Evolutionary conservation across 352 stramenopile species (phyloP).

Genomic region (Phytophthora sansomeana): DNA sequence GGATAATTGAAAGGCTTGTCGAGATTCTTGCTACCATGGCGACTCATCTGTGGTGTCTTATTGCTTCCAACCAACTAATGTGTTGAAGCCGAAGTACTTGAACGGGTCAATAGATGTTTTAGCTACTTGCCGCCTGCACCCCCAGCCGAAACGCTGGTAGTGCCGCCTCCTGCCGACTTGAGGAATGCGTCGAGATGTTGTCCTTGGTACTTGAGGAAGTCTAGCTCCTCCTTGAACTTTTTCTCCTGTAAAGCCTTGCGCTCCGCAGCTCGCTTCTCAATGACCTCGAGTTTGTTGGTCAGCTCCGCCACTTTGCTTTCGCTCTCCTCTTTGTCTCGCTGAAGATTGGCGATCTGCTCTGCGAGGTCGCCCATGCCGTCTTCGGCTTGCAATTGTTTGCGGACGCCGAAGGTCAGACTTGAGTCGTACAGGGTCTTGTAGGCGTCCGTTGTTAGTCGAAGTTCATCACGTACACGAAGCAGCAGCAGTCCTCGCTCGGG

Average conservation of each 20-base stretch:
- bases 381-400: slow-evolving; percentile 95
- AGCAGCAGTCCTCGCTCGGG: slow-evolving; percentile 93
- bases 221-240: slow-evolving; percentile 94
- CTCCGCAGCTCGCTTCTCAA: slow-evolving; percentile 92
- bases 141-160: slow-evolving; percentile 23
- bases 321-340: slow-evolving; percentile 68
- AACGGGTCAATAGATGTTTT: neutral
- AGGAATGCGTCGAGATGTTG: slow-evolving; percentile 96
- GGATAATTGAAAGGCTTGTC: neutral
- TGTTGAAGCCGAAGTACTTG: slow-evolving; percentile 1
- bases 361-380: slow-evolving; percentile 92
- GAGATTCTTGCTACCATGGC: neutral
- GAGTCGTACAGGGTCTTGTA: slow-evolving; percentile 97
- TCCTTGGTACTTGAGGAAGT: slow-evolving; percentile 96
- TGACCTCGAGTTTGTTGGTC: slow-evolving; percentile 93
- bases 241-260: slow-evolving; percentile 92
- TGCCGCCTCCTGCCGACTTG: slow-evolving; percentile 84
- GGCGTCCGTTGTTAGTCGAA: slow-evolving; percentile 93
- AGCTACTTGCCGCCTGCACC: slow-evolving; percentile 11
- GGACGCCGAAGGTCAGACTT: slow-evolving; percentile 93
- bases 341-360: slow-evolving; percentile 56
- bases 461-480: slow-evolving; percentile 93
- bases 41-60: slow-evolving; percentile 3
- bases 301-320: slow-evolving; percentile 90
- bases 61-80: slow-evolving; percentile 3